Evolutionary conservation across 2,329 filamentous ascomycete species (phyloP), one percentile per base, ranked within the genome.

Genomic region (Cercospora janseana): DNA sequence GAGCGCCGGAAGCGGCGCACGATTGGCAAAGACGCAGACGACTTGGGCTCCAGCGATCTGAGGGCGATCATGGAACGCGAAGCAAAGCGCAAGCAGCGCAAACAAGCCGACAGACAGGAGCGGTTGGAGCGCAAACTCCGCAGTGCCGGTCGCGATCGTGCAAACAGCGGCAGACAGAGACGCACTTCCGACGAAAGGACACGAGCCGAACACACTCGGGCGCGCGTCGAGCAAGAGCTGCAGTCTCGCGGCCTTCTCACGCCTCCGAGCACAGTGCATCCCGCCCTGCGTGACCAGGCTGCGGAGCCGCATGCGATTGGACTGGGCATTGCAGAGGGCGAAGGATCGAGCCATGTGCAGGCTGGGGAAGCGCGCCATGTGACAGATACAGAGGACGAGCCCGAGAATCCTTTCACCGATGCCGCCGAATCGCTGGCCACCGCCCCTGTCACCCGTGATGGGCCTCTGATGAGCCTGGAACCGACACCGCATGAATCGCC

Each of bases 21-120:
- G 26, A 79, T 86, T 37, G 80, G 84, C 51, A 79, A 81, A 35
- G 67, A 97, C 35, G 93, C 90, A 16, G 87, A 97, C 65, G 86
- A 88, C 52, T 76, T 98, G 47, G 88, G 89, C 69, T 87, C 93
- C 3, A 82, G 86, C 45, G 91, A 89, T 60, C 69, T 98, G 29
- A 81, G 92, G 51, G 87, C 95, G 65, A 76, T 97, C 23, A 86
- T 98, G 80, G 93, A 98, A 62, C 78, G 93, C 52, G 93, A 98
- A 64, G 79, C 85, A 58, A 81, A 91, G 62, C 80, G 93, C 50
- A 82, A 80, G 57, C 88, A 95, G 59, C 82, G 83, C 66, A 91
- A 87, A 70, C 80, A 79, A 46, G 75, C 79, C 50, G 77, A 78
- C 28, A 85, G 92, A 16, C 80, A 83, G 55, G 82, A 88, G 55